phyloP scores from a whole-genome alignment of 768 basidiomycete species.

The Lentinula raphanica region DNA sequence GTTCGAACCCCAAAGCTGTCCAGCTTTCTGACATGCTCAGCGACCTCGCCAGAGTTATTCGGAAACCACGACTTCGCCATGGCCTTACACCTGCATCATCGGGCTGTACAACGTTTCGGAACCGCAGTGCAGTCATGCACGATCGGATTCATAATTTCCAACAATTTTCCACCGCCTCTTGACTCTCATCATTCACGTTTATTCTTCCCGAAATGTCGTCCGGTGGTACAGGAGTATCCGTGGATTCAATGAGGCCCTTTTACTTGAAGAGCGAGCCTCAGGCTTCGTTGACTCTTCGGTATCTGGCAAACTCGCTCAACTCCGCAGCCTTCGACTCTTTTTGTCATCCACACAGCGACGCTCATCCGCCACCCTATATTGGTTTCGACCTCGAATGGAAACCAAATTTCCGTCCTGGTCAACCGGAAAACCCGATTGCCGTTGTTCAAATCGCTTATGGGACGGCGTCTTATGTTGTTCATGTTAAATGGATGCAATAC shows the following conservation, averaged over 20 bases:
- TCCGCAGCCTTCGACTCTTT: constrained; percentile 39
- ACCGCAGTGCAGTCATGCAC: background rate
- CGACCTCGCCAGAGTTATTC: no score
- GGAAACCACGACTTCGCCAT: background rate
- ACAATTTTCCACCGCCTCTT: background rate
- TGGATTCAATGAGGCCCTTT: background rate
- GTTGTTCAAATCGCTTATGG: constrained; percentile 66
- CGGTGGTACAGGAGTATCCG: background rate
- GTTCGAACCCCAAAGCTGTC: no score
- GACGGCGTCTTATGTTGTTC: constrained; percentile 55
- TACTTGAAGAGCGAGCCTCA: background rate
- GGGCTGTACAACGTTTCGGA: background rate
- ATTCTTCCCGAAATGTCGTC: background rate
- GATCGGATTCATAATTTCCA: background rate
- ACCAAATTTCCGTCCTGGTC: constrained; percentile 51
- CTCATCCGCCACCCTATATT: constrained; percentile 28
- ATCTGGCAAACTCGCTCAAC: constrained; percentile 1
- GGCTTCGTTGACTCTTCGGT: background rate
- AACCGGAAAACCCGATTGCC: constrained; percentile 60
- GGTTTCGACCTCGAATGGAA: constrained; percentile 84
- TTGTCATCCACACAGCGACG: constrained; percentile 20
- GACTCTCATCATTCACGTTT: background rate
- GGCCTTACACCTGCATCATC: no score
- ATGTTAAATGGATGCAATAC: constrained; percentile 56
- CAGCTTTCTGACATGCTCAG: no score